Evolutionary conservation across 371 early-diverging fungal species (phyloP).

Genomic region (Mortierella sp.): DNA sequence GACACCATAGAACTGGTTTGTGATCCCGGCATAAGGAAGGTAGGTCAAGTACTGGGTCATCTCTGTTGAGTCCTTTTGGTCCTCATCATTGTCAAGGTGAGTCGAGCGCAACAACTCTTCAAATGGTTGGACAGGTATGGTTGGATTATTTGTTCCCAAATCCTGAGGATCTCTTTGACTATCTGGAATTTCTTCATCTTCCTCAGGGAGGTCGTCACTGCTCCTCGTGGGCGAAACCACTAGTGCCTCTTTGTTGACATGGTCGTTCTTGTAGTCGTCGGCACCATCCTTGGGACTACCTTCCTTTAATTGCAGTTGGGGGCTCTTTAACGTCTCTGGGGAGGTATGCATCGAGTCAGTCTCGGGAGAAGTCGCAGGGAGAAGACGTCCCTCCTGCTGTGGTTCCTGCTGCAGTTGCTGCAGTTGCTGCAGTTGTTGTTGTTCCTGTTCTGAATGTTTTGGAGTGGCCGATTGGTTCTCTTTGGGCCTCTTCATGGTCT

Average conservation of each 20-base stretch:
- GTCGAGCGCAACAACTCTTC: too few species aligned
- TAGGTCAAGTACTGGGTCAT: slow-evolving; percentile 22
- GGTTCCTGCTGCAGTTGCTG: background rate
- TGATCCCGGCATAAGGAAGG: slow-evolving; percentile 42
- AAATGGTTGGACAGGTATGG: too few species aligned
- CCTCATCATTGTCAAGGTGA: background rate
- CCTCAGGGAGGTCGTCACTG: too few species aligned
- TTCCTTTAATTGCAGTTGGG: too few species aligned
- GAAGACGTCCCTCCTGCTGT: background rate
- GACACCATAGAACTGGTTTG: slow-evolving; percentile 44
- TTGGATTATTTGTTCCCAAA: too few species aligned
- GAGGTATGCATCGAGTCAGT: background rate
- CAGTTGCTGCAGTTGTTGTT: background rate
- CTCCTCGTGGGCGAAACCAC: too few species aligned
- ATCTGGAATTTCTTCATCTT: too few species aligned
- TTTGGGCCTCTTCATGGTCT: background rate
- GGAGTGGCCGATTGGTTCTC: background rate
- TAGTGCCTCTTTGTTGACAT: too few species aligned
- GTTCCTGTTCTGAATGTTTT: background rate
- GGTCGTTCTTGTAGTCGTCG: background rate
- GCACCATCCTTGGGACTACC: background rate
- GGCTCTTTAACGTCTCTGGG: too few species aligned
- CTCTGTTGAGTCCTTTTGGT: too few species aligned
- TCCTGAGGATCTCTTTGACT: too few species aligned
- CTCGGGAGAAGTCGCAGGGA: background rate